Conservation (phyloP, 768 basidiomycete genomes). For the Amanita fuliginea region DNA sequence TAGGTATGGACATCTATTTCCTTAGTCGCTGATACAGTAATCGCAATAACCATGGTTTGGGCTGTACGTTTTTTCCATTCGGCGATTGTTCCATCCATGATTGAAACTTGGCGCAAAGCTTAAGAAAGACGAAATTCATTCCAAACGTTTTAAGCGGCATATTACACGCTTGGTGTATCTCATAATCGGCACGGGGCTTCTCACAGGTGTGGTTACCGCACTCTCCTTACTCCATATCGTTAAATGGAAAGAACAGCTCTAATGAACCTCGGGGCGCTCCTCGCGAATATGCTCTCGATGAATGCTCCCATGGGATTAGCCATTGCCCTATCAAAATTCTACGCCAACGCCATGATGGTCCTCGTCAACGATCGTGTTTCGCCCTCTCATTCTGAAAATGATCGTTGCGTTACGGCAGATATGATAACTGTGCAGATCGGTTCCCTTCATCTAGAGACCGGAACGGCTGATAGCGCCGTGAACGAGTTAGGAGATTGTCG, state of each 20-base stretch:
- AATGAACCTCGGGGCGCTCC: conserved; percentile 18
- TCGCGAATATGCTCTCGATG: background rate
- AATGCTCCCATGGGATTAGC: conserved; percentile 18
- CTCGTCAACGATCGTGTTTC: conserved; percentile 19
- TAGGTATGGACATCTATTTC: conserved; percentile 20
- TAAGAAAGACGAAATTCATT: conserved; percentile 15
- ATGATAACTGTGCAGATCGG: too few species aligned
- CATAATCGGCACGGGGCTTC: conserved; percentile 21
- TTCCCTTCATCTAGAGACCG: too few species aligned
- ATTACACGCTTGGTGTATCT: conserved; percentile 19
- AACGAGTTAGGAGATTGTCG: too few species aligned
- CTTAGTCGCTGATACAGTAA: conserved; percentile 19
- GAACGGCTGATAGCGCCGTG: background rate
- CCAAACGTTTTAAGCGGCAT: conserved; percentile 14
- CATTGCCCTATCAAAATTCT: conserved; percentile 22
- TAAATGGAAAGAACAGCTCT: conserved; percentile 13
- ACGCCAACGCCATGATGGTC: conserved; percentile 22
- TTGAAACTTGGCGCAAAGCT: conserved; percentile 7
- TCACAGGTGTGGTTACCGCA: conserved; percentile 16
- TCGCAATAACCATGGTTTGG: conserved; percentile 20
- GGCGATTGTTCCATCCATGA: background rate
- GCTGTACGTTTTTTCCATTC: conserved; percentile 14
- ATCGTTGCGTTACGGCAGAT: background rate
- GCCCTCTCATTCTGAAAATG: background rate
- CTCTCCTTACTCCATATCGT: background rate